These are phyloP conservation scores for Ophiocordyceps camponoti-floridani DNA, from an alignment of 2,329 filamentous ascomycete species.

Conservation along the genomic window DNA sequence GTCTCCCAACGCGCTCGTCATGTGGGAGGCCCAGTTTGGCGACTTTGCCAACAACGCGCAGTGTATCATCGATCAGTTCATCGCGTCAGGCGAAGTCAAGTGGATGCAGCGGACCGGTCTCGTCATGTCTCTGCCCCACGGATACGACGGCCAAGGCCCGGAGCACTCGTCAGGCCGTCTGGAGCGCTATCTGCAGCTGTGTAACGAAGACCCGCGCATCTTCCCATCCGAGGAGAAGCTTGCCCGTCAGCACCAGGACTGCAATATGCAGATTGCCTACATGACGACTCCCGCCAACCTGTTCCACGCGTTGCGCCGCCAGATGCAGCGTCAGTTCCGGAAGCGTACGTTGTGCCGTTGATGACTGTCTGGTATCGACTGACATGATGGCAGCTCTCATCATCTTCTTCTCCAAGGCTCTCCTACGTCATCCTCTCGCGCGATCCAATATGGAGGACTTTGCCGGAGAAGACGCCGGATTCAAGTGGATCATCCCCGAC, in stretches of 20 bases:
- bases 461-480: constrained; percentile 65
- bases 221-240: constrained; percentile 83
- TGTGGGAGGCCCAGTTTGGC: constrained; percentile 99
- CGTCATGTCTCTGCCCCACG: constrained; percentile 90
- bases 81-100: constrained; percentile 93
- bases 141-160: constrained; percentile 94
- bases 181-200: constrained; percentile 92
- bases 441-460: constrained; percentile 86
- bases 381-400: constrained; percentile 46
- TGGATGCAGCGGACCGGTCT: constrained; percentile 97
- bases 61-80: constrained; percentile 97
- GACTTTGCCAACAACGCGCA: constrained; percentile 99
- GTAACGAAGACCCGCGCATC: constrained; percentile 89
- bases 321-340: constrained; percentile 98
- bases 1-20: constrained; percentile 89
- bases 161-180: constrained; percentile 96
- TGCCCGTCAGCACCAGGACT: constrained; percentile 94
- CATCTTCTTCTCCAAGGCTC: constrained; percentile 95
- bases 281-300: constrained; percentile 92
- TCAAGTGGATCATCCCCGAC: constrained; percentile 92
- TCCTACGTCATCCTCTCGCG: constrained; percentile 84
- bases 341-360: constrained; percentile 54
- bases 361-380: neutral
- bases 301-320: constrained; percentile 90
- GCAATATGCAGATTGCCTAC: constrained; percentile 97